These are phyloP conservation scores for Coniochaeta prunicola DNA, from an alignment of 2,329 filamentous ascomycete genomes.

Conservation along the genomic window DNA sequence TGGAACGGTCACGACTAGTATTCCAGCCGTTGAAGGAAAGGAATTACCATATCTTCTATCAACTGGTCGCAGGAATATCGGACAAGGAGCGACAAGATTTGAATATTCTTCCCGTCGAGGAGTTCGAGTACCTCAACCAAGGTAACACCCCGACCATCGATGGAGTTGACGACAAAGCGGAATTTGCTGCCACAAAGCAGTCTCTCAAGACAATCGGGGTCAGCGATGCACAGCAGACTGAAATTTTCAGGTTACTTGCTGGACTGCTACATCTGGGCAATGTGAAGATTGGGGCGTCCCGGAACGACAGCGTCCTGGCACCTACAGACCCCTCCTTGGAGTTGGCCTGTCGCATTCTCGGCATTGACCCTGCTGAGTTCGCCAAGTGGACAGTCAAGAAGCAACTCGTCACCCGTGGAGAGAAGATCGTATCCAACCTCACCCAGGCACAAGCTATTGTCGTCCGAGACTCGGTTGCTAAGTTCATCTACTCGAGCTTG, in stretches of 20 bases:
- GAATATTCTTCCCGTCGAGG: constrained; percentile 71
- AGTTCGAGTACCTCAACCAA: constrained; percentile 95
- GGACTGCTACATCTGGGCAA: constrained; percentile 93
- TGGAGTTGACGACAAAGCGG: constrained; percentile 89
- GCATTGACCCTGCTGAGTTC: constrained; percentile 79
- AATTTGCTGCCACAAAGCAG: constrained; percentile 81
- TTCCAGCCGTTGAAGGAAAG: constrained; percentile 97
- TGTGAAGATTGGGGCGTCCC: constrained; percentile 86
- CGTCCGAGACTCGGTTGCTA: constrained; percentile 93
- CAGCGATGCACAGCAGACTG: constrained; percentile 60
- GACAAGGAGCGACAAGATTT: constrained; percentile 76
- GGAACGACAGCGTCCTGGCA: constrained; percentile 78
- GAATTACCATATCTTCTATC: constrained; percentile 99
- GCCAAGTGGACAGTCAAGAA: constrained; percentile 99
- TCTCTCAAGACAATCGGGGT: constrained; percentile 88
- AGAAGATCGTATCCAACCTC: constrained; percentile 95
- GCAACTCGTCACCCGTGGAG: constrained; percentile 88
- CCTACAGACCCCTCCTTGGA: constrained; percentile 75
- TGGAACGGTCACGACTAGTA: constrained; percentile 91
- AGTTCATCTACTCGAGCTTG: constrained; percentile 96
- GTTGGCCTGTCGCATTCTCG: constrained; percentile 76
- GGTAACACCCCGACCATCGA: constrained; percentile 87
- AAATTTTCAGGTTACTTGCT: constrained; percentile 86
- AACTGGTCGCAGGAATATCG: constrained; percentile 86
- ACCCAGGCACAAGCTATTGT: constrained; percentile 90